phyloP scores from a whole-genome alignment of 2,329 filamentous ascomycete genomes.

The Apiospora phragmitis region DNA sequence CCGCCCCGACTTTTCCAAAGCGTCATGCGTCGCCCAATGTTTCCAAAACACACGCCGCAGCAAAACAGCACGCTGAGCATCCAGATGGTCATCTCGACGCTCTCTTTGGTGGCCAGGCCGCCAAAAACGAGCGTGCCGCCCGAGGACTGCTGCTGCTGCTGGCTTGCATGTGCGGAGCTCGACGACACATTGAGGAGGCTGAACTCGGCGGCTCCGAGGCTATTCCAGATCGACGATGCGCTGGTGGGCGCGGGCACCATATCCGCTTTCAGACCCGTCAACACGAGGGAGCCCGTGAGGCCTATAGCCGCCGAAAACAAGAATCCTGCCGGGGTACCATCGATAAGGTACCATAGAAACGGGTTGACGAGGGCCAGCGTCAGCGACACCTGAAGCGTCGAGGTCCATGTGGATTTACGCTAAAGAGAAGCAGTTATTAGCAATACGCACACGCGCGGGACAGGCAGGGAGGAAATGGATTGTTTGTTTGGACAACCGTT shows the following conservation, averaged over 20 bases:
- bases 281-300: slow-evolving; percentile 68
- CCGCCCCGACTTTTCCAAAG: slow-evolving; percentile 43
- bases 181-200: slow-evolving; percentile 24
- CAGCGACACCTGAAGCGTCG: slow-evolving; percentile 87
- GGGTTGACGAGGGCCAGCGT: slow-evolving; percentile 91
- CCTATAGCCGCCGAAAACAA: slow-evolving; percentile 75
- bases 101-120: slow-evolving; percentile 61
- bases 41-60: slow-evolving; percentile 93
- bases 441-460: background rate
- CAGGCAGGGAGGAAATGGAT: slow-evolving; percentile 12
- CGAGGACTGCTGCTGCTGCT: slow-evolving; percentile 15
- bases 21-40: slow-evolving; percentile 83
- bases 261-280: slow-evolving; percentile 75
- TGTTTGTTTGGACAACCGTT: background rate
- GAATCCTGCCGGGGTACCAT: slow-evolving; percentile 84
- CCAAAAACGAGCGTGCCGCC: slow-evolving; percentile 41
- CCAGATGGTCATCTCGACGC: slow-evolving; percentile 78
- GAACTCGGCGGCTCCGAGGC: background rate
- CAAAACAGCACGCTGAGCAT: slow-evolving; percentile 92
- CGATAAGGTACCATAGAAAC: slow-evolving; percentile 93
- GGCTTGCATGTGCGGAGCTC: slow-evolving; percentile 24
- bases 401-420: slow-evolving; percentile 91
- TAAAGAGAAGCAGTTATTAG: slow-evolving; percentile 34
- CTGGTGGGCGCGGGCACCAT: slow-evolving; percentile 70
- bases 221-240: slow-evolving; percentile 20